Evolutionary conservation across 768 basidiomycete species (phyloP).

Genomic region (Terana coerulea): DNA sequence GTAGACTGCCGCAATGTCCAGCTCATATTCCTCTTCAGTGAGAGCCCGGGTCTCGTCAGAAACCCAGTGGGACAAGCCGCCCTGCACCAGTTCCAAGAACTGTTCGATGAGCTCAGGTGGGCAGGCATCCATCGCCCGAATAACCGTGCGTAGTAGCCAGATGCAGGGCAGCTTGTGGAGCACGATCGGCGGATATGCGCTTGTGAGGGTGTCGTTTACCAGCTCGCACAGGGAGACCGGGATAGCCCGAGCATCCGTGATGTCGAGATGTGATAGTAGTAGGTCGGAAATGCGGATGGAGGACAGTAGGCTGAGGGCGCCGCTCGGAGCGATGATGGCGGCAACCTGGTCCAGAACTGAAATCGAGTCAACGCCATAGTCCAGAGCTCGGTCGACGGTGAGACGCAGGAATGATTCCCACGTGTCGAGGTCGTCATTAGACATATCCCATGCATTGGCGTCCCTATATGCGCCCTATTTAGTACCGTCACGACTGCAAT

Average conservation of each 20-base stretch:
- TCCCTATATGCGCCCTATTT: slow-evolving; percentile 14
- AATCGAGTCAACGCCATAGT: slow-evolving; percentile 52
- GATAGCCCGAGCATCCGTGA: slow-evolving; percentile 46
- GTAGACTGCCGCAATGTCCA: slow-evolving; percentile 65
- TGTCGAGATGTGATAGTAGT: slow-evolving; percentile 51
- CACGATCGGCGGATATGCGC: slow-evolving; percentile 64
- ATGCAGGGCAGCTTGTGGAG: slow-evolving; percentile 48
- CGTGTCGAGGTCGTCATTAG: slow-evolving; percentile 45
- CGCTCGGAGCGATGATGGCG: slow-evolving; percentile 36
- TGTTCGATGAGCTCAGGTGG: slow-evolving; percentile 42
- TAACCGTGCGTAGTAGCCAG: slow-evolving; percentile 62
- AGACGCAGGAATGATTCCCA: slow-evolving; percentile 61
- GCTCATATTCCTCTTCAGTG: slow-evolving; percentile 48
- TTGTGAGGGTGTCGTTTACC: slow-evolving; percentile 53
- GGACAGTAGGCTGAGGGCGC: slow-evolving; percentile 36
- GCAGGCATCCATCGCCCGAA: slow-evolving; percentile 50
- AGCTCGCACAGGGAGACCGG: slow-evolving; percentile 56
- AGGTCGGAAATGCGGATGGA: slow-evolving; percentile 58
- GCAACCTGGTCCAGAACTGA: slow-evolving; percentile 57
- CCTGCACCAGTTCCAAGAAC: slow-evolving; percentile 48
- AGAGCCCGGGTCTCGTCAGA: slow-evolving; percentile 53
- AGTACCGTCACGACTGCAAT: no score
- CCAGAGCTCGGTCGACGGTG: slow-evolving; percentile 52
- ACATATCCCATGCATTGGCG: slow-evolving; percentile 44
- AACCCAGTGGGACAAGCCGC: slow-evolving; percentile 59